Conservation (phyloP, 2,329 filamentous ascomycete species). For the Thielaviopsis cerberus region DNA sequence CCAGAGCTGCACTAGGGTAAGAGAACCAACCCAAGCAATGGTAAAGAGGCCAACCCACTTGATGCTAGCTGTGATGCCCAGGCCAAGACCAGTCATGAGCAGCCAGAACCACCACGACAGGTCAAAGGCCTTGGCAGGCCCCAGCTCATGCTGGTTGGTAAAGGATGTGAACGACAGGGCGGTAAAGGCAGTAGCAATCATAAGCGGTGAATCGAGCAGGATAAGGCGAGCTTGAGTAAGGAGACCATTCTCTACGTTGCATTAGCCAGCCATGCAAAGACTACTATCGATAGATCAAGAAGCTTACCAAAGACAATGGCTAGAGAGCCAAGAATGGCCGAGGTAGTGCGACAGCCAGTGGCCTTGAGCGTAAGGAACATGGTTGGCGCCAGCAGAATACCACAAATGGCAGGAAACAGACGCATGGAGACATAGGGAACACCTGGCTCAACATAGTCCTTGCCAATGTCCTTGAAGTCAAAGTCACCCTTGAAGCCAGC, state of each 20-base stretch:
- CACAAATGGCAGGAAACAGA: constrained; percentile 74
- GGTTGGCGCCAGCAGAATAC: constrained; percentile 70
- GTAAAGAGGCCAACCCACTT: constrained; percentile 99
- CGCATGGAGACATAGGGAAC: constrained; percentile 98
- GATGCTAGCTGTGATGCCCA: constrained; percentile 83
- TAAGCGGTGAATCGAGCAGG: constrained; percentile 82
- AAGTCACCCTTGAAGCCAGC: constrained; percentile 91
- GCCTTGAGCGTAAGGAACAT: constrained; percentile 94
- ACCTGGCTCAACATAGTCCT: constrained; percentile 85
- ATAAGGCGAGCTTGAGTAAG: constrained; percentile 90
- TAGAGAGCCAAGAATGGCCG: constrained; percentile 63
- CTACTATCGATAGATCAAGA: neutral
- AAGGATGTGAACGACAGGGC: constrained; percentile 82
- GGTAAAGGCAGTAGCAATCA: constrained; percentile 84
- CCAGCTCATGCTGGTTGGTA: constrained; percentile 89
- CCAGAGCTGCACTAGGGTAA: constrained; percentile 89
- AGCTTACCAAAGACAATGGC: constrained; percentile 81
- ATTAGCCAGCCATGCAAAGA: neutral
- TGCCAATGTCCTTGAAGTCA: constrained; percentile 98
- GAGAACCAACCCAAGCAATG: constrained; percentile 86
- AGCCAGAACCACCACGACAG: constrained; percentile 98
- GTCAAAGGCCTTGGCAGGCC: constrained; percentile 70
- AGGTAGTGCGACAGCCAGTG: constrained; percentile 70
- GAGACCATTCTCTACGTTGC: constrained; percentile 64
- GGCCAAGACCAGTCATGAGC: constrained; percentile 60